phyloP scores from a whole-genome alignment of 768 basidiomycete species.

The Leccinum barrowsii region DNA sequence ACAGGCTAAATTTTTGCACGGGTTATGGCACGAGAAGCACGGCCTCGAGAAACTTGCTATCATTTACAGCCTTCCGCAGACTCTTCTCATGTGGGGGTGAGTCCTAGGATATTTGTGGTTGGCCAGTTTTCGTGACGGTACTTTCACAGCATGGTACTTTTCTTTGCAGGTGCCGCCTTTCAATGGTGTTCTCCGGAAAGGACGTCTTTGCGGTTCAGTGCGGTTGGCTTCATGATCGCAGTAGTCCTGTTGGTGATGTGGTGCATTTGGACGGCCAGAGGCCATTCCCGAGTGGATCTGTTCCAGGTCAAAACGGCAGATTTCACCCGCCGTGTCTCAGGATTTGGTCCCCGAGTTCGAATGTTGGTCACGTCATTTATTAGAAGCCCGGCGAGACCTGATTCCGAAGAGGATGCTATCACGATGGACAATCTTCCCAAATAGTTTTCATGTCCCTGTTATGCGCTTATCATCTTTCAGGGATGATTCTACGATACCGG shows the following conservation, averaged over 20 bases:
- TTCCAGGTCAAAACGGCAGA: neutral
- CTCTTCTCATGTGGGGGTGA: conserved; percentile 60
- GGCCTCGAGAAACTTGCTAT: conserved; percentile 52
- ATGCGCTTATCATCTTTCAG: neutral
- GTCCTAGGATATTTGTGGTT: conserved; percentile 19
- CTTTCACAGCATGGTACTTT: conserved; percentile 25
- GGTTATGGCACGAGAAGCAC: conserved; percentile 23
- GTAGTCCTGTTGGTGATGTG: conserved; percentile 38
- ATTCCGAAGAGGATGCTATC: neutral
- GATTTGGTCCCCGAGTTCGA: neutral
- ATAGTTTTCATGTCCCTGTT: neutral
- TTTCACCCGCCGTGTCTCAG: neutral
- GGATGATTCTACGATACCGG: too few relatives aligned
- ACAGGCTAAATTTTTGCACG: conserved; percentile 10
- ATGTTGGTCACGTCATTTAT: neutral
- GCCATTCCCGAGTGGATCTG: neutral
- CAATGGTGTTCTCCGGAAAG: conserved; percentile 23
- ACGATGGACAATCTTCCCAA: neutral
- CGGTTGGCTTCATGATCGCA: conserved; percentile 29
- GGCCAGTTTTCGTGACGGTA: neutral
- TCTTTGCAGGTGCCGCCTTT: conserved; percentile 23
- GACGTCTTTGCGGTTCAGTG: conserved; percentile 16
- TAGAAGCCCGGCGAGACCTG: neutral
- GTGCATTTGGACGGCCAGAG: conserved; percentile 37
- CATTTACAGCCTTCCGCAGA: conserved; percentile 52